Conservation (phyloP, 1,284 basidiomycete species). For the Vanrija sp. region DNA sequence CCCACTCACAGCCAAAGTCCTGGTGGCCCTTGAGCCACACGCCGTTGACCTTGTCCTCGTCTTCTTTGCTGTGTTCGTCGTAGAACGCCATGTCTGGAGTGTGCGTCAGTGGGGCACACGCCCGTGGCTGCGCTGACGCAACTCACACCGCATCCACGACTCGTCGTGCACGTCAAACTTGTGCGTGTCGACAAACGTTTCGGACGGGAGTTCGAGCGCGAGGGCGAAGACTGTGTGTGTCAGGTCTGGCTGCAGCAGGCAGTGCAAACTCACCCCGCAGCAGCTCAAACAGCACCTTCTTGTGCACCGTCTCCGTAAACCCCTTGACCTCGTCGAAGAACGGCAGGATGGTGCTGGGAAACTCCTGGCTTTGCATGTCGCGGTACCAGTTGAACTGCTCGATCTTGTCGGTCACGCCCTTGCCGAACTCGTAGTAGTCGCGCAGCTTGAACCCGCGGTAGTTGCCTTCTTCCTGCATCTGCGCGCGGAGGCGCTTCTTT, state of each 20-base stretch:
- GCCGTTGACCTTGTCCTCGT: slow-evolving; percentile 19
- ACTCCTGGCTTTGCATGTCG: slow-evolving; percentile 21
- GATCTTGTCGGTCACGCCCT: slow-evolving; percentile 27
- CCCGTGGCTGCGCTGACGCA: too few species aligned
- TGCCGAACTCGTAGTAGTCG: slow-evolving; percentile 28
- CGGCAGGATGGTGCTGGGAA: slow-evolving; percentile 17
- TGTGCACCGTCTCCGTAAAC: slow-evolving; percentile 18
- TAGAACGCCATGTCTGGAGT: slow-evolving; percentile 23
- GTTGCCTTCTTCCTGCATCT: slow-evolving; percentile 15
- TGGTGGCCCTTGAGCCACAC: slow-evolving; percentile 29
- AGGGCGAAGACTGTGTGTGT: slow-evolving; percentile 17
- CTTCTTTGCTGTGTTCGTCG: slow-evolving; percentile 22
- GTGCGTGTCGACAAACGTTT: slow-evolving; percentile 24
- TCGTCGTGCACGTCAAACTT: slow-evolving; percentile 23
- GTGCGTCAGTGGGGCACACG: neutral
- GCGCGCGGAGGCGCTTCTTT: slow-evolving; percentile 13
- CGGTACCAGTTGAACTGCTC: slow-evolving; percentile 29
- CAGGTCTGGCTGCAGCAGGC: neutral
- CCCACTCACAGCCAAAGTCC: slow-evolving; percentile 18
- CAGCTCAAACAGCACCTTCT: slow-evolving; percentile 18
- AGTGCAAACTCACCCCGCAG: slow-evolving; percentile 23
- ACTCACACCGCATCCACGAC: slow-evolving; percentile 23
- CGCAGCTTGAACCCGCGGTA: slow-evolving; percentile 24
- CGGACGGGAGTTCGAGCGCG: slow-evolving; percentile 19
- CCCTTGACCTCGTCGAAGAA: slow-evolving; percentile 17